Conservation (phyloP, 2,329 filamentous ascomycete genomes). For the Exophiala lecanii-corni region DNA sequence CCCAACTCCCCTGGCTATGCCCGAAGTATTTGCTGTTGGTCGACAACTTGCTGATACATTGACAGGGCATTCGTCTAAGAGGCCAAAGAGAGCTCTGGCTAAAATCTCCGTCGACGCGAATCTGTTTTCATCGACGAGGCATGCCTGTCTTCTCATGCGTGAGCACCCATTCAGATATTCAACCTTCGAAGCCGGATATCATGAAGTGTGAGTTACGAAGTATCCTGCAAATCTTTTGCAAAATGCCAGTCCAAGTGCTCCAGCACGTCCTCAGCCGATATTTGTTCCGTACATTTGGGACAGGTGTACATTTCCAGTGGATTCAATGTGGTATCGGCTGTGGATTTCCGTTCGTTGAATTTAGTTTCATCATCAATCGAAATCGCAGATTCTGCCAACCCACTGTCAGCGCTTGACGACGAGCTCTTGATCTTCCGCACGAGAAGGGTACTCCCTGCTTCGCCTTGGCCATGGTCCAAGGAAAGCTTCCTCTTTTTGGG, state of each 20-base stretch:
- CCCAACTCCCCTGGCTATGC: too few relatives aligned
- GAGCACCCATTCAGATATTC: too few relatives aligned
- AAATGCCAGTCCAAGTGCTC: slow-evolving; percentile 93
- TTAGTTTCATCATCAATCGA: background rate
- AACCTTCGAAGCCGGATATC: too few relatives aligned
- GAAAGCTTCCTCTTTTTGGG: slow-evolving; percentile 3
- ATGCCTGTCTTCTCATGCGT: too few relatives aligned
- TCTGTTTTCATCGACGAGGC: too few relatives aligned
- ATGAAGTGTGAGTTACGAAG: too few relatives aligned
- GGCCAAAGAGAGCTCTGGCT: too few relatives aligned
- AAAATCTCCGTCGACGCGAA: too few relatives aligned
- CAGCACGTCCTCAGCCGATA: slow-evolving; percentile 56
- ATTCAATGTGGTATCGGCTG: background rate
- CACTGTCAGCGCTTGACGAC: background rate
- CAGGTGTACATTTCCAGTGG: slow-evolving; percentile 46
- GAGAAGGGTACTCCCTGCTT: background rate
- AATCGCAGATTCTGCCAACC: background rate
- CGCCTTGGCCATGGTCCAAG: background rate
- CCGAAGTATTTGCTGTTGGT: too few relatives aligned
- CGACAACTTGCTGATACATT: too few relatives aligned
- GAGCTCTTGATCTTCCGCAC: background rate
- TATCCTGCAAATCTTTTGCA: slow-evolving; percentile 72
- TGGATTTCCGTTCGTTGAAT: slow-evolving; percentile 17
- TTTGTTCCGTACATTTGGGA: slow-evolving; percentile 56
- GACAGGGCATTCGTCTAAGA: too few relatives aligned